Conservation (phyloP, 306 rosid species). For the Lablab purpureus region DNA sequence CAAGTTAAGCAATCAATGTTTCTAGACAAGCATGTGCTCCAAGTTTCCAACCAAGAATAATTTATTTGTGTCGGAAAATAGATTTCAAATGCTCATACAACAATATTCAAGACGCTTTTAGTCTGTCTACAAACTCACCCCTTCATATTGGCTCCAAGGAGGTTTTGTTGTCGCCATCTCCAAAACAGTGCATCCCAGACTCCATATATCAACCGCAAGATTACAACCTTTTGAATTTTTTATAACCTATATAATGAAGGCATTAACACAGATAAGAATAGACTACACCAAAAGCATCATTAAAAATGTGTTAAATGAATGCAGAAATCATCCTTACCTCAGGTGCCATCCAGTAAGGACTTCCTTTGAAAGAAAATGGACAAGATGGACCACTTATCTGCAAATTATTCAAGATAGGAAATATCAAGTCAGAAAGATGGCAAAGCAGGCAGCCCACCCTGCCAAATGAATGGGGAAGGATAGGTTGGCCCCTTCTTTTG, state of each 20-base stretch:
- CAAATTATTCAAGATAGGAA: conserved; percentile 48
- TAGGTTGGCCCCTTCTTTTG: neutral
- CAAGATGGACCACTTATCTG: conserved; percentile 81
- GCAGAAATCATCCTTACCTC: conserved; percentile 66
- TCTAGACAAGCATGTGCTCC: conserved; percentile 32
- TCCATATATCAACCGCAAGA: conserved; percentile 97
- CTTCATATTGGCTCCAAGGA: conserved; percentile 97
- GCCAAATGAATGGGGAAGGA: neutral
- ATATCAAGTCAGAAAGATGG: conserved; percentile 33
- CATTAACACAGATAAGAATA: conserved; percentile 39
- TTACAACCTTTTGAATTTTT: conserved; percentile 74
- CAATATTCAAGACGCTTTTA: conserved; percentile 26
- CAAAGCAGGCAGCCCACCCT: neutral
- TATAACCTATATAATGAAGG: conserved; percentile 64
- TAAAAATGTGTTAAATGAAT: neutral
- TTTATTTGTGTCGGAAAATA: conserved; percentile 31
- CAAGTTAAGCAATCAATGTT: conserved; percentile 48
- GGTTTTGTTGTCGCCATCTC: conserved; percentile 98
- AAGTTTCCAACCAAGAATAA: conserved; percentile 45
- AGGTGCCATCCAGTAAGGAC: conserved; percentile 99
- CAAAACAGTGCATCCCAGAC: conserved; percentile 97
- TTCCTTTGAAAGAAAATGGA: conserved; percentile 92
- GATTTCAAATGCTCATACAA: conserved; percentile 47
- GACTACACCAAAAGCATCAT: conserved; percentile 14
- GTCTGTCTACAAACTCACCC: conserved; percentile 55